These are phyloP conservation scores for Tylopilus balloui DNA, from an alignment of 768 basidiomycete genomes.

Conservation along the genomic window DNA sequence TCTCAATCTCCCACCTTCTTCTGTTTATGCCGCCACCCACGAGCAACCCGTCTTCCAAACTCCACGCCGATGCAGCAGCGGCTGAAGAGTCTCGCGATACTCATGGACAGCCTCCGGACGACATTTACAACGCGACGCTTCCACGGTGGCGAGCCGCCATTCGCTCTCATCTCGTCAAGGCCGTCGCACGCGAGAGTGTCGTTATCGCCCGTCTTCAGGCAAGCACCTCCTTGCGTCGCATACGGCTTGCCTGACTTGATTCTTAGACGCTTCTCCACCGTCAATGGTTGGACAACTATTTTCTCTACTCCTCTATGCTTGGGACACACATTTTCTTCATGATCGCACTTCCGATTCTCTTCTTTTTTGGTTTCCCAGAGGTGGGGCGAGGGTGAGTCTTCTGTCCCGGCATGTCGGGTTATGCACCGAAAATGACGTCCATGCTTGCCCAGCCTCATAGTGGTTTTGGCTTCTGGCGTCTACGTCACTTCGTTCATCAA, in stretches of 20 bases:
- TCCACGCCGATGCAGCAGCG: neutral
- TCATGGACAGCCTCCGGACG: conserved; percentile 26
- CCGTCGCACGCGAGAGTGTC: conserved; percentile 55
- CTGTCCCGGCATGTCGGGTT: neutral
- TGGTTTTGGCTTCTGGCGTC: conserved; percentile 73
- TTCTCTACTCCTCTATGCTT: conserved; percentile 75
- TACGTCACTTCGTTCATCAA: conserved; percentile 86
- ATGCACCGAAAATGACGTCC: neutral
- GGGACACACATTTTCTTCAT: conserved; percentile 94
- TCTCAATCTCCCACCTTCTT: no score
- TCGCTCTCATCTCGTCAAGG: conserved; percentile 48
- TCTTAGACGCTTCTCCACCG: conserved; percentile 50
- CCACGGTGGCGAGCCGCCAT: conserved; percentile 63
- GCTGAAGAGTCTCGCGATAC: neutral
- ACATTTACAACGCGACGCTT: conserved; percentile 62
- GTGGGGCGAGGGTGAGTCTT: conserved; percentile 66
- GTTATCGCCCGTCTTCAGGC: conserved; percentile 69
- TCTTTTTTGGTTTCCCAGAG: conserved; percentile 79
- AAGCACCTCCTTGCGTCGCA: conserved; percentile 10
- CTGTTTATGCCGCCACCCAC: conserved; percentile 2
- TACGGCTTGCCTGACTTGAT: conserved; percentile 8
- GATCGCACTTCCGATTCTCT: conserved; percentile 77
- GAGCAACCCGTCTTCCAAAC: neutral
- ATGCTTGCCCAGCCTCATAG: conserved; percentile 46
- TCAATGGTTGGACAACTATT: conserved; percentile 73